A percentile compares a stretch with the other conserved stretches of the same genome.
These are phyloP conservation scores for Vaccinium darrowii DNA, from an alignment of 148 eudicot genomes.

Conservation along the genomic window DNA sequence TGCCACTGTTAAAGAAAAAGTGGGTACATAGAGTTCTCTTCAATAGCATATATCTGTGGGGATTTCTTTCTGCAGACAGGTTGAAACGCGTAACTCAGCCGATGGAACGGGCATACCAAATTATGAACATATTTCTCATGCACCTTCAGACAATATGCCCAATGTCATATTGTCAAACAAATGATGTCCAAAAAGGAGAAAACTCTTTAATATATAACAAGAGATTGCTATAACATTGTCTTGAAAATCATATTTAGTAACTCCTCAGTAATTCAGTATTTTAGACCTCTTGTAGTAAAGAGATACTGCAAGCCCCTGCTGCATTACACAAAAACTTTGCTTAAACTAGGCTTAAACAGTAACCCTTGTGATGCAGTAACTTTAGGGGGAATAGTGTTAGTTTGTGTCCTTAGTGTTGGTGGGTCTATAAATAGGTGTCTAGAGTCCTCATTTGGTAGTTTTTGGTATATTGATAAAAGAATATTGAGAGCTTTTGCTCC, in stretches of 20 bases:
- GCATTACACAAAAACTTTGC: not conserved
- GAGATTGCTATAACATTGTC: not conserved
- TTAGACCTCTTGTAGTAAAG: not conserved
- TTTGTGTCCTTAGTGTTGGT: too few species aligned
- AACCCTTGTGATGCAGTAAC: not conserved
- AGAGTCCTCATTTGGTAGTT: too few species aligned
- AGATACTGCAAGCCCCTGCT: not conserved
- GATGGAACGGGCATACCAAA: not conserved
- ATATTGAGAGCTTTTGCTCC: too few species aligned
- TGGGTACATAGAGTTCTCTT: not conserved
- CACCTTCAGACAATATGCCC: not conserved
- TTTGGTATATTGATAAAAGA: too few species aligned
- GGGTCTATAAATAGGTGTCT: too few species aligned
- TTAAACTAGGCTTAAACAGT: not conserved
- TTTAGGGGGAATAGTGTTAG: too few species aligned
- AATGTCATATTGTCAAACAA: not conserved
- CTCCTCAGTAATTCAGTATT: not conserved
- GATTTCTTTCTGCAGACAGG: not conserved
- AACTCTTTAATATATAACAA: not conserved
- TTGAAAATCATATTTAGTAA: not conserved
- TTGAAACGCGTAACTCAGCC: not conserved
- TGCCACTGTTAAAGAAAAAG: not conserved
- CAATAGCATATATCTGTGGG: not conserved
- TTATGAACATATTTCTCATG: not conserved
- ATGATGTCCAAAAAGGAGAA: not conserved